Evolutionary conservation across 306 rosid species (phyloP), one percentile per base, ranked within the genome.

Genomic region (Erythrophleum fordii): DNA sequence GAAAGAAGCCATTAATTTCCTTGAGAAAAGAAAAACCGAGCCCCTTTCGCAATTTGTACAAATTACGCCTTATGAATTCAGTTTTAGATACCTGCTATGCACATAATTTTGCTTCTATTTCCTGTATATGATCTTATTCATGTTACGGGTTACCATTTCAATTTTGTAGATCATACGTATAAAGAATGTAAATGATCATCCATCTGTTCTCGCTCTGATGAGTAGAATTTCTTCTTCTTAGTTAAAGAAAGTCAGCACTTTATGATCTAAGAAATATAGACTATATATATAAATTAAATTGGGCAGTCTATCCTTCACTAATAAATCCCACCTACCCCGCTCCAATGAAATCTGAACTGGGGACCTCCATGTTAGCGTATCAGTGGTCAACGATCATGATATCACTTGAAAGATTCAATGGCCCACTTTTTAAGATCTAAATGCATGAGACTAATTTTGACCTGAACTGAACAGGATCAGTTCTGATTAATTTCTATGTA

Each of bases 11-110:
- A 85, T 95, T 42, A 89, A 87, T 72, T 86, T 87, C 72, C 84
- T 95, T 66, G 97, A 90, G 85, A 81, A 77, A 58, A 89, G 87
- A 29, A 86, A 86, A 87, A 83, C 55, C 5, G 87, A 90, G 37
- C 79, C 93, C 55, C 85, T 86, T 75, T 85, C 94, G 31, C 92
- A 93, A 67, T 88, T 91, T 87, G 93, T 95, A 62, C 95, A 90
- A 75, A 85, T 93, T 60, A 83, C 87, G 81, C 94, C 98, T 26
- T 95, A 95, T 76, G 98, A 95, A 29, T 95, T 95, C 86, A 88
- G 84, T 73, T 95, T 95, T 93, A 93, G 99, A 90, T 95, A 95
- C 85, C 90, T 95, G 71, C 73, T 95, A 28, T 87, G 82, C 90
- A 85, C 87, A 83, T 90, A 90, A 79, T 77, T 76, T 77, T 78